Percentiles rank a stretch among this genome's conserved stretches.
phyloP scores from a whole-genome alignment of 1,139 yeast genomes.

The Saccharomyces hybrid region DNA sequence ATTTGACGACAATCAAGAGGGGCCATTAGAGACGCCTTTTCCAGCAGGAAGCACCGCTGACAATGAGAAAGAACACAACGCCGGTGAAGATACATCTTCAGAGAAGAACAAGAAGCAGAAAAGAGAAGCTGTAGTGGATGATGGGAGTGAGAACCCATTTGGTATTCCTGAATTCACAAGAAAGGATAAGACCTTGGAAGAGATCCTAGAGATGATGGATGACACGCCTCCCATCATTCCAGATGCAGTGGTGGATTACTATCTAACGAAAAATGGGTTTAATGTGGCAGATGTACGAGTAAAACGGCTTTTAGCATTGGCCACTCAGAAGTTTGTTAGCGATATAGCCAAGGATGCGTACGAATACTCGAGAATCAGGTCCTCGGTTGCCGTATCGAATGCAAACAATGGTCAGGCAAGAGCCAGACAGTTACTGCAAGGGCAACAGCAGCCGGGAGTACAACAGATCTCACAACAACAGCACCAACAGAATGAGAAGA shows the following conservation, averaged over 20 bases:
- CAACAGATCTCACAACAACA: conserved; percentile 24
- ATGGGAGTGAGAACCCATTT: conserved; percentile 22
- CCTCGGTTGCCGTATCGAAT: conserved; percentile 72
- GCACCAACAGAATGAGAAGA: conserved; percentile 37
- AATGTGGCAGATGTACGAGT: conserved; percentile 72
- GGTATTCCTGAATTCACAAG: conserved; percentile 67
- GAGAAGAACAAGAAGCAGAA: conserved; percentile 13
- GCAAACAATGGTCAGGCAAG: conserved; percentile 81
- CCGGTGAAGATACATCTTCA: too few species aligned
- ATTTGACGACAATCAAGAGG: conserved; percentile 37
- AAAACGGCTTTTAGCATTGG: conserved; percentile 79
- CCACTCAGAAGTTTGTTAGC: conserved; percentile 89
- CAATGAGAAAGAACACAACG: conserved; percentile 9
- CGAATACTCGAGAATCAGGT: conserved; percentile 86
- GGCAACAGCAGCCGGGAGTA: conserved; percentile 40
- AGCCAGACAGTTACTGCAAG: conserved; percentile 69
- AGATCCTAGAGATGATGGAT: conserved; percentile 81
- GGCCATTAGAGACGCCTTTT: conserved; percentile 22
- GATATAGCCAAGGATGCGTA: conserved; percentile 96
- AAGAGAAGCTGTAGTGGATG: conserved; percentile 11
- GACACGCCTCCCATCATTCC: conserved; percentile 96
- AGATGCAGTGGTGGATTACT: conserved; percentile 95
- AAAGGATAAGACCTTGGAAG: conserved; percentile 81
- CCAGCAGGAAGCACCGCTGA: conserved; percentile 6
- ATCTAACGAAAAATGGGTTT: conserved; percentile 81